Evolutionary conservation across 371 early-diverging fungal species (phyloP).

Genomic region (Smittium mucronatum): DNA sequence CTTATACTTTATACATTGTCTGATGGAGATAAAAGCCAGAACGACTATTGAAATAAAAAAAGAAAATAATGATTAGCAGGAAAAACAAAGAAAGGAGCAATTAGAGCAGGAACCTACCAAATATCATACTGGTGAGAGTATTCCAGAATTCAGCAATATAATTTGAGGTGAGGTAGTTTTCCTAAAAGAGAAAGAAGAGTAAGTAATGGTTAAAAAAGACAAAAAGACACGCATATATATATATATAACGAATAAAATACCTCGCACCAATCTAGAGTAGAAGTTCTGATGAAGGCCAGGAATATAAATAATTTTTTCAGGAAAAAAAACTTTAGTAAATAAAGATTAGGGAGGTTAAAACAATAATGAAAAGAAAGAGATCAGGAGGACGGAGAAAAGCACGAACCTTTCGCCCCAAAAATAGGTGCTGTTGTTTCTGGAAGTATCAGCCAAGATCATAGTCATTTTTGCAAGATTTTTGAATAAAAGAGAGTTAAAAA

Average conservation of each 20-base stretch:
- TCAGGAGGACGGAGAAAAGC: not conserved
- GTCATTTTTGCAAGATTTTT: not conserved
- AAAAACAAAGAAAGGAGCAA: not conserved
- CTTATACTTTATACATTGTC: conserved; percentile 3
- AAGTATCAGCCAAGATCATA: not conserved
- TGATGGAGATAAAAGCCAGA: conserved; percentile 3
- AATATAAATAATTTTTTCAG: not conserved
- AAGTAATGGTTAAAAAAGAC: not conserved
- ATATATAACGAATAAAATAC: conserved; percentile 19
- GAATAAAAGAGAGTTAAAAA: too few species aligned
- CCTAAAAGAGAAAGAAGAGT: conserved; percentile 16
- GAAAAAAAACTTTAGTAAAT: not conserved
- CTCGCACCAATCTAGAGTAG: conserved; percentile 41
- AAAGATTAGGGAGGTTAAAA: not conserved
- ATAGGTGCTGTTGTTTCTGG: conserved; percentile 13
- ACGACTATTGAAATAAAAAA: not conserved
- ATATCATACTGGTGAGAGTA: conserved; percentile 41
- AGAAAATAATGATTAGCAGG: not conserved
- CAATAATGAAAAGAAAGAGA: conserved; percentile 1
- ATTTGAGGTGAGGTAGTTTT: conserved; percentile 27
- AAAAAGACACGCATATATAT: not conserved
- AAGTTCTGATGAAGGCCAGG: conserved; percentile 26
- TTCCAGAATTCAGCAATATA: conserved; percentile 64
- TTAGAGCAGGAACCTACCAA: conserved; percentile 13
- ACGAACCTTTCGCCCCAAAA: conserved; percentile 34